Evolutionary conservation across 75 land plant species (phyloP).

Genomic region (Larix kaempferi): DNA sequence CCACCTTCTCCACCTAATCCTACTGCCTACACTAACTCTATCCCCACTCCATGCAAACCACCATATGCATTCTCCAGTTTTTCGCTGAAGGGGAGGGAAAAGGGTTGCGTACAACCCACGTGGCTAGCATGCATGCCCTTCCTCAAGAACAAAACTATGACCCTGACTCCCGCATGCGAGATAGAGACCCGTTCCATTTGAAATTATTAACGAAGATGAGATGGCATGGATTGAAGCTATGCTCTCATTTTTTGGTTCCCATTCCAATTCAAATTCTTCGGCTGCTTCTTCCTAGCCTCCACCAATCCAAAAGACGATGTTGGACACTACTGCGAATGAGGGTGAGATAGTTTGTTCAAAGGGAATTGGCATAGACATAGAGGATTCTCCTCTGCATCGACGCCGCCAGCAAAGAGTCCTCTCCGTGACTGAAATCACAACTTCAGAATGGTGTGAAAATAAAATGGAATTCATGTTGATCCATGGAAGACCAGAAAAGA

Average conservation of each 20-base stretch:
- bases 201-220: constrained; percentile 76
- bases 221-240: constrained; percentile 82
- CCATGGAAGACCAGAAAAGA: constrained; percentile 47
- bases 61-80: no score
- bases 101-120: no score
- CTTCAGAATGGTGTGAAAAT: constrained; percentile 94
- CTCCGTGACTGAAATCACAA: constrained; percentile 76
- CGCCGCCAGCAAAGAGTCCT: constrained; percentile 41
- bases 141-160: no score
- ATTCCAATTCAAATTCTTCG: constrained; percentile 2
- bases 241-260: constrained; percentile 14
- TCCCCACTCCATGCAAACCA: no score
- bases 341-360: not conserved
- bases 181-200: constrained; percentile 65
- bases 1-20: no score
- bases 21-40: no score
- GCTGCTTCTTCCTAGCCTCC: not conserved
- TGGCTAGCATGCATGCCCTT: no score
- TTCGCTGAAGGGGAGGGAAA: no score
- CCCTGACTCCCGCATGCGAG: no score
- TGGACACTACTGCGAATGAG: constrained; percentile 24
- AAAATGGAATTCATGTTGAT: constrained; percentile 68
- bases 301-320: constrained; percentile 7
- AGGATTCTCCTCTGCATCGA: constrained; percentile 28
- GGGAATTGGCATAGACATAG: constrained; percentile 10